These are phyloP conservation scores for Diaporthe nobilis DNA, from an alignment of 2,329 filamentous ascomycete genomes.

Conservation along the genomic window DNA sequence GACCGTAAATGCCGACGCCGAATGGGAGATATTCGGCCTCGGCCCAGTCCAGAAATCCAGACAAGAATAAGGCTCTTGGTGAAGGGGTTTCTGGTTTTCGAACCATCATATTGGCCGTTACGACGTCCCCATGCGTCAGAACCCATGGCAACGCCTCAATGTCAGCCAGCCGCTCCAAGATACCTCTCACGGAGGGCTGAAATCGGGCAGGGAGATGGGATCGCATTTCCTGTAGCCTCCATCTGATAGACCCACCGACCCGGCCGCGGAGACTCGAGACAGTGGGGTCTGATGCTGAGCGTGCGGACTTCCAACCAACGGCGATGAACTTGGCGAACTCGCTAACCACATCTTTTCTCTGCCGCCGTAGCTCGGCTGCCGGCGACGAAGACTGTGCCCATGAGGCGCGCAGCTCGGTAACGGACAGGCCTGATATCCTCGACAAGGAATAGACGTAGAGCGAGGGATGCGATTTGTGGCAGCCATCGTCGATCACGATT, in stretches of 20 bases:
- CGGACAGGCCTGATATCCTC: constrained; percentile 57
- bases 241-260: constrained; percentile 58
- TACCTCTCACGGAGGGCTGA: constrained; percentile 45
- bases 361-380: background rate
- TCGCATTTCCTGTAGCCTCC: constrained; percentile 56
- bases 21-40: constrained; percentile 74
- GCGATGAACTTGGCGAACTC: constrained; percentile 60
- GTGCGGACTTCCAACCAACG: constrained; percentile 52
- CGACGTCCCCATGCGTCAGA: constrained; percentile 73
- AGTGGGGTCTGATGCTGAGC: constrained; percentile 27
- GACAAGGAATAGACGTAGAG: constrained; percentile 59
- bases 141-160: constrained; percentile 66
- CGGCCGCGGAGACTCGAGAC: constrained; percentile 46
- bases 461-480: background rate
- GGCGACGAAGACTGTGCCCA: background rate
- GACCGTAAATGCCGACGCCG: constrained; percentile 71
- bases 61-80: constrained; percentile 49
- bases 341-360: constrained; percentile 52
- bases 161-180: constrained; percentile 49
- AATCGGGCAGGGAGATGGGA: constrained; percentile 54
- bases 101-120: constrained; percentile 71
- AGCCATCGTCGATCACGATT: constrained; percentile 37
- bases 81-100: constrained; percentile 43
- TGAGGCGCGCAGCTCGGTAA: constrained; percentile 50
- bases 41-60: constrained; percentile 74